Evolutionary conservation across 345 rosid genomes (phyloP).

Genomic region (Lepidium aucheri): DNA sequence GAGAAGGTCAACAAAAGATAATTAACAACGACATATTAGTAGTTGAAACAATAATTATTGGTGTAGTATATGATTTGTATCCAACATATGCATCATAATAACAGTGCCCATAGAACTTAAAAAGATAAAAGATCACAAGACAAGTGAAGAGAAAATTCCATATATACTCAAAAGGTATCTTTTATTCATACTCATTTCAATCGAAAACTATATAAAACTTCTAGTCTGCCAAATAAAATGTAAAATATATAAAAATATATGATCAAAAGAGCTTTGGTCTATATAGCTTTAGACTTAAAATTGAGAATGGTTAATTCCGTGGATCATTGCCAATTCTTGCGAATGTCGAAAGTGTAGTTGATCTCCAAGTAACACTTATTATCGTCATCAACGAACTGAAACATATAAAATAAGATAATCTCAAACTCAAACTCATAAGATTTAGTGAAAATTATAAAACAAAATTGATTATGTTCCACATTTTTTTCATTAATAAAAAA

Average conservation of each 20-base stretch:
- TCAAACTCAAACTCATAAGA: background rate
- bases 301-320: background rate
- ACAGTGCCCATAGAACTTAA: too few species aligned
- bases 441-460: too few species aligned
- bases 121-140: too few species aligned
- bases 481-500: too few species aligned
- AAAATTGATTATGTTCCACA: too few species aligned
- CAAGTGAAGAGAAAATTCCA: background rate
- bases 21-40: too few species aligned
- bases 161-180: background rate
- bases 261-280: conserved; percentile 12
- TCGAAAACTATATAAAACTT: background rate
- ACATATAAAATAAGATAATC: background rate
- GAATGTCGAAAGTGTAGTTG: conserved; percentile 86
- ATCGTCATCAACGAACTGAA: conserved; percentile 81
- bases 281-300: background rate
- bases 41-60: too few species aligned
- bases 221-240: conserved; percentile 5
- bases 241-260: background rate
- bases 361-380: conserved; percentile 79
- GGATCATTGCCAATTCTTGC: conserved; percentile 55
- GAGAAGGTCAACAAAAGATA: too few species aligned
- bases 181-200: background rate
- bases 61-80: too few species aligned
- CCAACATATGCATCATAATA: too few species aligned